Evolutionary conservation across 2,329 filamentous ascomycete genomes (phyloP).

Genomic region (Truncatella angustata): DNA sequence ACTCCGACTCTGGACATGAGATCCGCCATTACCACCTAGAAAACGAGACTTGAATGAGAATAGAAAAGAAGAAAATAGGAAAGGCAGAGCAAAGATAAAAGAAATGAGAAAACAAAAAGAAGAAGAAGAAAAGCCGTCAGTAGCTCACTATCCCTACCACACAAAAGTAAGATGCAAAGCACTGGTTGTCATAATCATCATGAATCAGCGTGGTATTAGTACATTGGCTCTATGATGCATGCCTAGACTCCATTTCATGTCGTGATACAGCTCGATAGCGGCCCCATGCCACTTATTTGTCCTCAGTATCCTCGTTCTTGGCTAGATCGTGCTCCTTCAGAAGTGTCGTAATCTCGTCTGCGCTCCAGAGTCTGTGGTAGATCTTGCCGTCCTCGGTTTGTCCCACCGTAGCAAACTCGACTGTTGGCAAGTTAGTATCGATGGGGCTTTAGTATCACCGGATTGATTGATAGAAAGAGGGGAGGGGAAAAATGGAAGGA

Average conservation of each 20-base stretch:
- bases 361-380: constrained; percentile 96
- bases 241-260: constrained; percentile 4
- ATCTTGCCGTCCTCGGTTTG: constrained; percentile 94
- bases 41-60: too few relatives aligned
- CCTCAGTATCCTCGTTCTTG: constrained; percentile 75
- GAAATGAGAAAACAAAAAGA: too few relatives aligned
- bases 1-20: too few relatives aligned
- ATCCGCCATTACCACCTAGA: too few relatives aligned
- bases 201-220: constrained; percentile 13
- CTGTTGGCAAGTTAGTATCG: constrained; percentile 46
- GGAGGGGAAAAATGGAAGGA: neutral
- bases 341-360: constrained; percentile 91
- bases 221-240: constrained; percentile 14
- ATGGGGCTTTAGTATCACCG: too few relatives aligned
- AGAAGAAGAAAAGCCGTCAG: too few relatives aligned
- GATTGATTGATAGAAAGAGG: constrained; percentile 4
- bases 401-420: constrained; percentile 97
- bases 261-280: neutral
- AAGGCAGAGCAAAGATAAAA: too few relatives aligned
- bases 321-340: constrained; percentile 94
- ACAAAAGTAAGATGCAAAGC: too few relatives aligned
- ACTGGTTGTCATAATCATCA: too few relatives aligned
- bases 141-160: too few relatives aligned
- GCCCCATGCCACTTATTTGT: constrained; percentile 53
- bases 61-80: too few relatives aligned